A percentile compares a stretch with the other conserved stretches of the same genome.
Evolutionary conservation across 768 basidiomycete species (phyloP).

Genomic region (Plicaturopsis crispa): DNA sequence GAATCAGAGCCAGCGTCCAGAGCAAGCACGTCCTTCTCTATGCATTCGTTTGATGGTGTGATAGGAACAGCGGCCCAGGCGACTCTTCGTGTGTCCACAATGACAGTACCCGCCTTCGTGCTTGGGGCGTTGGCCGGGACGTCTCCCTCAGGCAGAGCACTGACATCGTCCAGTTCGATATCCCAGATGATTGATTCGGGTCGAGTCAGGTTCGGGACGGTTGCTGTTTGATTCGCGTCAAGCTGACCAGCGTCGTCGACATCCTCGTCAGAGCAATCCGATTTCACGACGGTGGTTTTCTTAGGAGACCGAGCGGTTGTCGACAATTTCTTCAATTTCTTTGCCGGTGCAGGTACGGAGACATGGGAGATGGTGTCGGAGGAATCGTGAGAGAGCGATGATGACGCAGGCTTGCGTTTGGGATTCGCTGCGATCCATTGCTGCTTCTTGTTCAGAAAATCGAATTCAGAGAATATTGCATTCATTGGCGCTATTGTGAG

Average conservation of each 20-base stretch:
- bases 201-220: too few relatives aligned
- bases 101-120: too few relatives aligned
- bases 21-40: too few relatives aligned
- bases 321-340: background rate
- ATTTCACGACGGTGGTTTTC: background rate
- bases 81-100: background rate
- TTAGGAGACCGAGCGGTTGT: background rate
- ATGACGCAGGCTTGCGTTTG: too few relatives aligned
- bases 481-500: conserved; percentile 6
- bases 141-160: background rate
- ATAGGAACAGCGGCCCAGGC: background rate
- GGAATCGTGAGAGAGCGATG: conserved; percentile 9
- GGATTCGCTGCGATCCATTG: conserved; percentile 5
- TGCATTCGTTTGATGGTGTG: background rate
- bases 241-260: background rate
- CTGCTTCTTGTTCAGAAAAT: conserved; percentile 19
- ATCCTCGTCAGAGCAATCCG: background rate
- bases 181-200: conserved; percentile 36
- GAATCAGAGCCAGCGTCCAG: background rate
- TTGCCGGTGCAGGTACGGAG: background rate
- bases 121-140: background rate
- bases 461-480: conserved; percentile 22
- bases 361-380: background rate
- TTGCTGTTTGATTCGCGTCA: background rate
- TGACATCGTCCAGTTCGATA: conserved; percentile 26